These are phyloP conservation scores for Acer negundo DNA, from an alignment of 345 rosid genomes.

Conservation along the genomic window DNA sequence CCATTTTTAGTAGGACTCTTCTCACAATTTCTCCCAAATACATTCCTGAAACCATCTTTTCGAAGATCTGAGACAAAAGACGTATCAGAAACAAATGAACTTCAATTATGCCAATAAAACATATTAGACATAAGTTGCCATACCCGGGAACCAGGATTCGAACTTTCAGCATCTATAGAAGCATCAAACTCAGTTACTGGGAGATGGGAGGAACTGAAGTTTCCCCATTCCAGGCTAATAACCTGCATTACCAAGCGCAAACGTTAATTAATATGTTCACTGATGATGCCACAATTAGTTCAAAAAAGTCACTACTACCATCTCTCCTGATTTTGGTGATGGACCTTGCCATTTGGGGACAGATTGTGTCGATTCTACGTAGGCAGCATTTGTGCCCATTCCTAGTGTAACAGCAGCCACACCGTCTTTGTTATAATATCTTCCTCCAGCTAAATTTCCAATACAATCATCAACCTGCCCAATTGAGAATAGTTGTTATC, in stretches of 20 bases:
- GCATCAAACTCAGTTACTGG: constrained; percentile 60
- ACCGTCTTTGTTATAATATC: constrained; percentile 51
- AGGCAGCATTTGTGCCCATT: constrained; percentile 56
- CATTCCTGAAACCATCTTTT: constrained; percentile 61
- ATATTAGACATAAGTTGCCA: not conserved
- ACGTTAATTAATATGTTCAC: constrained; percentile 1
- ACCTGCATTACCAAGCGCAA: constrained; percentile 36
- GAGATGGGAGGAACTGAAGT: constrained; percentile 52
- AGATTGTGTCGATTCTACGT: constrained; percentile 46
- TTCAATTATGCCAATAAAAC: not conserved
- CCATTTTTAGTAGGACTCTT: constrained; percentile 64
- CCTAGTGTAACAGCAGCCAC: constrained; percentile 65
- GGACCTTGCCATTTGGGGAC: constrained; percentile 39
- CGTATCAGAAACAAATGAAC: constrained; percentile 6
- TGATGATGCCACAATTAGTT: not conserved
- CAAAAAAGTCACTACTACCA: constrained; percentile 40
- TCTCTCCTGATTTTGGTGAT: constrained; percentile 40
- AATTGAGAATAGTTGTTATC: not conserved
- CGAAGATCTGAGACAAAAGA: constrained; percentile 44
- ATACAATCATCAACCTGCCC: constrained; percentile 52
- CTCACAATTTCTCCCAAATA: constrained; percentile 79
- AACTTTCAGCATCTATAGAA: constrained; percentile 53
- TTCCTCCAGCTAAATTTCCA: constrained; percentile 66
- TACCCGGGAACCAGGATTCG: constrained; percentile 49
- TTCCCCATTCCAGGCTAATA: constrained; percentile 65